Conservation (phyloP, 192 early-diverging fungal species). For the Mortierella antarctica region DNA sequence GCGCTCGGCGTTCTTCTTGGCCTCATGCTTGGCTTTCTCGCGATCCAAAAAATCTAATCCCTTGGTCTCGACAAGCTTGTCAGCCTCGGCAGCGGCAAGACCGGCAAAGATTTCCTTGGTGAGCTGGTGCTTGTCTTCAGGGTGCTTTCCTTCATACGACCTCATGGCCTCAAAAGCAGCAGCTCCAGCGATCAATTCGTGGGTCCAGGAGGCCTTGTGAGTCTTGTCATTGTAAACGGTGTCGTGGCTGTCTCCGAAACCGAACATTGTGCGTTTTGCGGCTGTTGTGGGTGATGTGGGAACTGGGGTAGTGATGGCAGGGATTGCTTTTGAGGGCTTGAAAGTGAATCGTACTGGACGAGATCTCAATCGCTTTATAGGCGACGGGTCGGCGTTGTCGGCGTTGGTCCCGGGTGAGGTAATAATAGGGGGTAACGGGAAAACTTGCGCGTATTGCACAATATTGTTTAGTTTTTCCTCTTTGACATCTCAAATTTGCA, state of each 20-base stretch:
- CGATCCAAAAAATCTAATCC: conserved; percentile 59
- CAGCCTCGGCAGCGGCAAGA: conserved; percentile 53
- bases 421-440: too few species aligned
- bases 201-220: conserved; percentile 34
- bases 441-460: too few species aligned
- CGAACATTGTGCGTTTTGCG: conserved; percentile 19
- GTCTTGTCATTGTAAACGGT: conserved; percentile 10
- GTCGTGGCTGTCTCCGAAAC: conserved; percentile 30
- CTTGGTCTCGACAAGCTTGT: conserved; percentile 62
- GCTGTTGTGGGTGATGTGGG: too few species aligned
- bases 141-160: conserved; percentile 27
- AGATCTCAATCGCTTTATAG: too few species aligned
- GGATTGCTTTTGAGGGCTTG: too few species aligned
- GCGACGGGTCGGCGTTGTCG: too few species aligned
- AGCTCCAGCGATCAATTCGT: conserved; percentile 45
- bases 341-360: too few species aligned
- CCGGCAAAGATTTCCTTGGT: conserved; percentile 58
- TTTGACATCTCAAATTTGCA: too few species aligned
- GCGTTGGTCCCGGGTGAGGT: too few species aligned
- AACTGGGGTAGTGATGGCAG: too few species aligned
- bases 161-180: conserved; percentile 60
- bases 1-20: conserved; percentile 55
- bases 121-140: conserved; percentile 42
- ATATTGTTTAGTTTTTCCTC: too few species aligned
- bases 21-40: conserved; percentile 60